Percentiles rank a stretch among this genome's conserved stretches.
These are phyloP conservation scores for Phytophthora rubi DNA, from an alignment of 352 stramenopile genomes.

Conservation along the genomic window DNA sequence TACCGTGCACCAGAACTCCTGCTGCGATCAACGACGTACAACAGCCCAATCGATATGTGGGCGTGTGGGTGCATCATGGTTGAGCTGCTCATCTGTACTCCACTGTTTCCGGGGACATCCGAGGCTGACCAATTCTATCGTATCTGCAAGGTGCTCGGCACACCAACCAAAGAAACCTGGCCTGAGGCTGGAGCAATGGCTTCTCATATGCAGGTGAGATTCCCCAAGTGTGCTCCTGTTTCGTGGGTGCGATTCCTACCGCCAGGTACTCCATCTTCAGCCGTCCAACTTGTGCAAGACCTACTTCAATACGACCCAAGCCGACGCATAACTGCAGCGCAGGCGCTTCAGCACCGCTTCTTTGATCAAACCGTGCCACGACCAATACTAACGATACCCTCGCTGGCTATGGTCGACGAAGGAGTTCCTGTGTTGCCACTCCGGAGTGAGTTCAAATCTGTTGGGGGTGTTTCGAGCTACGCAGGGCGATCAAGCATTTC, in stretches of 20 bases:
- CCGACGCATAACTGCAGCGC: constrained; percentile 81
- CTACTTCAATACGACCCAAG: constrained; percentile 94
- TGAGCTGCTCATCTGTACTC: constrained; percentile 76
- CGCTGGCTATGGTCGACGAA: constrained; percentile 21
- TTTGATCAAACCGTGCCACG: constrained; percentile 78
- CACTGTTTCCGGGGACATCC: constrained; percentile 82
- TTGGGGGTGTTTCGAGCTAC: constrained; percentile 18
- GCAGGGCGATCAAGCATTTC: constrained; percentile 8
- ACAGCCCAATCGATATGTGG: constrained; percentile 85
- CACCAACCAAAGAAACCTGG: constrained; percentile 91
- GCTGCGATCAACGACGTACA: constrained; percentile 73
- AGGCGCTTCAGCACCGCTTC: constrained; percentile 95
- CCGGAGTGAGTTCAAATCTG: constrained; percentile 21
- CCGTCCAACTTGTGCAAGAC: constrained; percentile 87
- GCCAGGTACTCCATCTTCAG: constrained; percentile 61
- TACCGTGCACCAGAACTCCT: constrained; percentile 81
- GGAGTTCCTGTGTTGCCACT: constrained; percentile 29
- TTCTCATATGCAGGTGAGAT: constrained; percentile 92
- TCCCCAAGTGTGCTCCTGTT: constrained; percentile 87
- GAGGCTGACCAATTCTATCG: constrained; percentile 98
- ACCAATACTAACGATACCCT: constrained; percentile 37
- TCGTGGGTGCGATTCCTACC: constrained; percentile 79
- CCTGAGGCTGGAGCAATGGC: constrained; percentile 89
- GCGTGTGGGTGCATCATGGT: constrained; percentile 83
- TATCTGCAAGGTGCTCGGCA: constrained; percentile 93